Evolutionary conservation across 345 rosid genomes (phyloP).

Genomic region (Pseudoturritis turrita): DNA sequence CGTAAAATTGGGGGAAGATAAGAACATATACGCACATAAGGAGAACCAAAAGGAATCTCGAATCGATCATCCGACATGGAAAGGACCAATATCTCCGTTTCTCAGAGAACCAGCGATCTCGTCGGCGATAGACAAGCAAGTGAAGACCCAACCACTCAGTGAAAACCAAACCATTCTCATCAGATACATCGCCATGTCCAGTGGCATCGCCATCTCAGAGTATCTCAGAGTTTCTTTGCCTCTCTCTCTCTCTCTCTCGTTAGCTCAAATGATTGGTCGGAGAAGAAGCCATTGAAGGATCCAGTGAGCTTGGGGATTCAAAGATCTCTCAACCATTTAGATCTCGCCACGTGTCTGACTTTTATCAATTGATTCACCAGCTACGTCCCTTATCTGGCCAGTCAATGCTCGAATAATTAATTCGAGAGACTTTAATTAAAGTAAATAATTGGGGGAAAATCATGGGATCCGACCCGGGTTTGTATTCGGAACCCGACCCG

Average conservation of each 20-base stretch:
- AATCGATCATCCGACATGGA: slow-evolving; percentile 59
- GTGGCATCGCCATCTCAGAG: slow-evolving; percentile 46
- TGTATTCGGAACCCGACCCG: slow-evolving; percentile 11
- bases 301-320: not conserved
- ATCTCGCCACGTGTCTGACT: slow-evolving; percentile 1
- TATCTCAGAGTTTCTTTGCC: slow-evolving; percentile 22
- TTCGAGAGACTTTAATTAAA: not conserved
- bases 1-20: not conserved
- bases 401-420: not conserved
- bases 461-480: slow-evolving; percentile 6
- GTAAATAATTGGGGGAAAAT: not conserved
- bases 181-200: slow-evolving; percentile 54
- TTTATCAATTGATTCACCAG: not conserved
- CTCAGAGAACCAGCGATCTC: slow-evolving; percentile 72
- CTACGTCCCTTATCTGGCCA: not conserved
- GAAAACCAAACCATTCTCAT: slow-evolving; percentile 64
- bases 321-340: not conserved
- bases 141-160: slow-evolving; percentile 67
- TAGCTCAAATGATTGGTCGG: slow-evolving; percentile 13
- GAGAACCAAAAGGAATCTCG: not conserved
- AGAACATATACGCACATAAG: not conserved
- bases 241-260: not conserved
- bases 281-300: not conserved
- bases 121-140: slow-evolving; percentile 81
- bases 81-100: slow-evolving; percentile 83